phyloP scores from a whole-genome alignment of 306 rosid genomes.

The Glycine tomentella region DNA sequence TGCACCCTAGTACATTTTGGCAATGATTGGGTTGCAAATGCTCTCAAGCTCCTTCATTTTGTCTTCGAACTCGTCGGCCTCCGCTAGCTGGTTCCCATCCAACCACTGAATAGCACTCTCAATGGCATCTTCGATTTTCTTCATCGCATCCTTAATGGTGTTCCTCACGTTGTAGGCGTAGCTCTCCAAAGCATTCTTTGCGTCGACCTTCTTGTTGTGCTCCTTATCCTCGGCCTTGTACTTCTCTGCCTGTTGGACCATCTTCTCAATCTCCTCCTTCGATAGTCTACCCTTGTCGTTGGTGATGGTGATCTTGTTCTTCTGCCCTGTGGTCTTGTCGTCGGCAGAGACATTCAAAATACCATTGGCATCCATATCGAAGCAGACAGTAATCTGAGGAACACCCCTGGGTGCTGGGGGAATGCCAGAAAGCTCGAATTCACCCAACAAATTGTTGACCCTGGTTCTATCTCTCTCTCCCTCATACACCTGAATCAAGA shows the following conservation, averaged over 20 bases:
- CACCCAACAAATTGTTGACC: conserved; percentile 69
- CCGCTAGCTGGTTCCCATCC: conserved; percentile 65
- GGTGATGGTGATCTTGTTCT: conserved; percentile 66
- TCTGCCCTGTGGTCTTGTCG: conserved; percentile 64
- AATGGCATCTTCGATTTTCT: conserved; percentile 67
- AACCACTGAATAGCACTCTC: conserved; percentile 64
- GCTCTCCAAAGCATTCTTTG: conserved; percentile 63
- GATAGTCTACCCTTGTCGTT: conserved; percentile 69
- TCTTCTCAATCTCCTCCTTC: conserved; percentile 64
- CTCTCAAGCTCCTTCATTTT: conserved; percentile 69
- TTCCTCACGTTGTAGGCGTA: conserved; percentile 66
- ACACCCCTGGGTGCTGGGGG: conserved; percentile 74
- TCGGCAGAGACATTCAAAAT: conserved; percentile 68
- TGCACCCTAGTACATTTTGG: conserved; percentile 68
- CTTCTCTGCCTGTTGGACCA: conserved; percentile 70
- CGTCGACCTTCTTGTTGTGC: conserved; percentile 66
- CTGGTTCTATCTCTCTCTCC: conserved; percentile 66
- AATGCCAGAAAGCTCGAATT: conserved; percentile 61
- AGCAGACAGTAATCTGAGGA: conserved; percentile 65
- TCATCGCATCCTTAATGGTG: conserved; percentile 62
- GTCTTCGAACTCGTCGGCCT: conserved; percentile 70
- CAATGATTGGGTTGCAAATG: conserved; percentile 71
- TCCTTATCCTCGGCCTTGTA: conserved; percentile 75
- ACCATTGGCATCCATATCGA: conserved; percentile 74
- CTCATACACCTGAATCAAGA: conserved; percentile 65